Percentiles rank a stretch among this genome's conserved stretches.
These are phyloP conservation scores for Fusarium camptoceras DNA, from an alignment of 2,329 filamentous ascomycete genomes.

Conservation along the genomic window DNA sequence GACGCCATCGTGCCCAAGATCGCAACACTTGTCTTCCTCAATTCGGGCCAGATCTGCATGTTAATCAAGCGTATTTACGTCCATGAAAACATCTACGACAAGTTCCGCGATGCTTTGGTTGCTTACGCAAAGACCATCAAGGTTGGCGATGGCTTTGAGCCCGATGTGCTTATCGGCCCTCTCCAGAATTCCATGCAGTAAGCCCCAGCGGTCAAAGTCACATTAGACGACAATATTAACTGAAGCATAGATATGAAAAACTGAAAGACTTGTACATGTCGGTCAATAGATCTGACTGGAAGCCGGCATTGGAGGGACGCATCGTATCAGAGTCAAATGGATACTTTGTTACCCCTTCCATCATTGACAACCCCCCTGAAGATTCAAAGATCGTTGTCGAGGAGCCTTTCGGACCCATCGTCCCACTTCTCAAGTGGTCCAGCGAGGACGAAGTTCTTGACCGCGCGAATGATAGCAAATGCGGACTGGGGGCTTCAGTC, in stretches of 20 bases:
- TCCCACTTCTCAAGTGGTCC: background rate
- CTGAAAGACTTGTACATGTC: background rate
- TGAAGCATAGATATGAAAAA: background rate
- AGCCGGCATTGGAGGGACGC: background rate
- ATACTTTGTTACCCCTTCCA: background rate
- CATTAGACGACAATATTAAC: background rate
- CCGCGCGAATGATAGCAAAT: constrained; percentile 1
- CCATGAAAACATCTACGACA: constrained; percentile 66
- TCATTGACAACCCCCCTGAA: background rate
- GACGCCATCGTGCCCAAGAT: background rate
- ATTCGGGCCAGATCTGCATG: background rate
- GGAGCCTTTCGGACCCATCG: background rate
- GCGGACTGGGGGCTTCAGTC: constrained; percentile 57
- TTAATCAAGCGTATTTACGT: constrained; percentile 59
- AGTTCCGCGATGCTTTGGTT: constrained; percentile 56
- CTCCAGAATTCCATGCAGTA: background rate
- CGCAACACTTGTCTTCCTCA: background rate
- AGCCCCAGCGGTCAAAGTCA: background rate
- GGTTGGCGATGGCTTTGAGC: background rate
- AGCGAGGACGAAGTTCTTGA: constrained; percentile 8
- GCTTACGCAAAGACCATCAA: background rate
- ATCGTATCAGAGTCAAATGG: background rate
- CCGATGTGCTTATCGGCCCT: background rate
- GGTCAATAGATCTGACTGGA: background rate
- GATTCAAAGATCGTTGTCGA: background rate